Base-by-base conservation (phyloP, 1,284 basidiomycete species). In the Veloboletus limbatus region DNA sequence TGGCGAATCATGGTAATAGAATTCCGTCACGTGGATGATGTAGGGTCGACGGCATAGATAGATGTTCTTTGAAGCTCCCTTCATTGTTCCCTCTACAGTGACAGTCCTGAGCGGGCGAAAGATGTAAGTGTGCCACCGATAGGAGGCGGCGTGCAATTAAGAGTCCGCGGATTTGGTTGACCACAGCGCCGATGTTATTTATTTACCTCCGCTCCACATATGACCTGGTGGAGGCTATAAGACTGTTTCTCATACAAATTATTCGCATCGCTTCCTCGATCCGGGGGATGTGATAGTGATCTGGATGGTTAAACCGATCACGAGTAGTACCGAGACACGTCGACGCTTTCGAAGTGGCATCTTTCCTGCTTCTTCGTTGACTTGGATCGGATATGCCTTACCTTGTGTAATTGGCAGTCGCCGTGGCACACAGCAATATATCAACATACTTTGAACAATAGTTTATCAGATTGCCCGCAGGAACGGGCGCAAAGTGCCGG, bases 1-100 rank as follows among this genome's bases (percentile, higher is more conserved):
- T 49, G 58, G 63, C 33, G 50, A 52, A 60, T 56, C 49, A 31
- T 40, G 34, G 45, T 51, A 48, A 62, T 62, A 53, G 53, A 62
- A 54, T 42, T 25, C 18, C 14, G 31, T 42, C 47, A 47, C 38
- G 45, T 49, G 60, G 43, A 48, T 40, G 17, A 43, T 45, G 27
- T 24, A 27, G 26, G 8, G 17, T n/a, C n/a, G n/a, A n/a, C n/a
- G n/a, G n/a, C n/a, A n/a, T n/a, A n/a, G n/a, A n/a, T 22, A 18
- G 30, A 36, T 35, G 30, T 37, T 41, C 34, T 50, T 27, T 40
- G 47, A 40, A 36, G 43, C 47, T 41, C 32, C 34, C 32, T n/a
- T n/a, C n/a, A 26, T 53, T 45, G 27, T 54, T 46, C 21, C 17
- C 21, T 27, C 32, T 38, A 22, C 11, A 8, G 42, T 33, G 17